These are phyloP conservation scores for Eleusine coracana DNA, from an alignment of 176 grass and related monocot species.

Conservation along the genomic window DNA sequence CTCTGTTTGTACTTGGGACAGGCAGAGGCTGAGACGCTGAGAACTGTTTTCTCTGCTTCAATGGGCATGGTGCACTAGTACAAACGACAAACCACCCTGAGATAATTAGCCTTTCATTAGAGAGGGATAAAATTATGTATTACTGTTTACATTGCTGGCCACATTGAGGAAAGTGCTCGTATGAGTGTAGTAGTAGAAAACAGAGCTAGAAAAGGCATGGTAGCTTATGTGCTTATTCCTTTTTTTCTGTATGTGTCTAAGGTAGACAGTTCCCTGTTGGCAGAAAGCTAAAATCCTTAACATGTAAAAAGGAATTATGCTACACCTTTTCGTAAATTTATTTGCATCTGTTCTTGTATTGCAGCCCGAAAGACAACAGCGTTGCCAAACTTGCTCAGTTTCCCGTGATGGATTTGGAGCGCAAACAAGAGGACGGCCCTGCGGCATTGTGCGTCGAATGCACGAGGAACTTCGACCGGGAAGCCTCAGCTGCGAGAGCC, in stretches of 20 bases:
- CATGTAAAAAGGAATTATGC: neutral
- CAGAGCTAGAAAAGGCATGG: neutral
- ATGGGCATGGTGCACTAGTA: neutral
- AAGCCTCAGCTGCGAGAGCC: slow-evolving; percentile 45
- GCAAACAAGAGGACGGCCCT: slow-evolving; percentile 20
- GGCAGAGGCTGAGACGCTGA: neutral
- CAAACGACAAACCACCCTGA: neutral
- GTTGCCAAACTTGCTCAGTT: slow-evolving; percentile 13
- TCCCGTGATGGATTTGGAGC: slow-evolving; percentile 20
- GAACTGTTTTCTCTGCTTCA: neutral
- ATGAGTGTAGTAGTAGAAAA: neutral
- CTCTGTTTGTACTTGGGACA: slow-evolving; percentile 32
- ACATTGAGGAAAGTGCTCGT: too few relatives aligned
- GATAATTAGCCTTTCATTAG: neutral
- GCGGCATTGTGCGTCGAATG: slow-evolving; percentile 51
- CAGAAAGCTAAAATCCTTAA: neutral
- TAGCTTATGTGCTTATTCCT: neutral
- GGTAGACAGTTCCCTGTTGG: neutral
- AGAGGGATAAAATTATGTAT: neutral
- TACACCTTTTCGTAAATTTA: neutral
- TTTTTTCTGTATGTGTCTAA: neutral
- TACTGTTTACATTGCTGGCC: neutral
- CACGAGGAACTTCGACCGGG: slow-evolving; percentile 51
- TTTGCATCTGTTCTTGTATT: neutral
- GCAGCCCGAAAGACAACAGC: slow-evolving; percentile 10